Evolutionary conservation across 2,329 filamentous ascomycete genomes (phyloP).

Genomic region (Fusarium sp.): DNA sequence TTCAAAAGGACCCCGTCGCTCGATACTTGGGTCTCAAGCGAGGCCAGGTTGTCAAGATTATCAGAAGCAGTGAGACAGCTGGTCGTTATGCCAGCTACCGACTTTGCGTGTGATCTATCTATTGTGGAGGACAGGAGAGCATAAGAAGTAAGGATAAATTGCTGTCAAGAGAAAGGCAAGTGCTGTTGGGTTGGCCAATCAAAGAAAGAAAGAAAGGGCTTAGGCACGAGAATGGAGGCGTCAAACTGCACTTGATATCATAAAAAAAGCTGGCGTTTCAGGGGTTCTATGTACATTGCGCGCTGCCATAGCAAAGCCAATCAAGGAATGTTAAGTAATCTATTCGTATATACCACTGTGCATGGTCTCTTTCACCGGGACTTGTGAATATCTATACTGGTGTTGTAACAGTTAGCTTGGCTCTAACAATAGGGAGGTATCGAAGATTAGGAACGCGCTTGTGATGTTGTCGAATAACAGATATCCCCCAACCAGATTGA

Average conservation of each 20-base stretch:
- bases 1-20: slow-evolving; percentile 90
- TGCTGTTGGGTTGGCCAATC: slow-evolving; percentile 23
- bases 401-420: too few species aligned
- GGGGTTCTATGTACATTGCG: slow-evolving; percentile 45
- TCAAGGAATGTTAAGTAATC: slow-evolving; percentile 30
- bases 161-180: slow-evolving; percentile 1
- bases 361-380: not conserved
- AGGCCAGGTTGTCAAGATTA: slow-evolving; percentile 98
- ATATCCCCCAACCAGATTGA: too few species aligned
- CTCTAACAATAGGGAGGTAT: too few species aligned
- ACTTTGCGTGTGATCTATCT: slow-evolving; percentile 62
- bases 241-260: slow-evolving; percentile 45
- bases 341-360: not conserved
- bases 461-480: too few species aligned
- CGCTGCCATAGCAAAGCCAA: slow-evolving; percentile 42
- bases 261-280: slow-evolving; percentile 46
- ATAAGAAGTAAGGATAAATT: not conserved
- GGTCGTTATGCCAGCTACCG: slow-evolving; percentile 97
- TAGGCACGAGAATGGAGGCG: slow-evolving; percentile 41
- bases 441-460: too few species aligned
- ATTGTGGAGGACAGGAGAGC: not conserved
- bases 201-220: slow-evolving; percentile 24
- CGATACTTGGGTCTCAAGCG: slow-evolving; percentile 89
- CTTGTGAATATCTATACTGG: too few species aligned
- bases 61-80: slow-evolving; percentile 92